phyloP scores from a whole-genome alignment of 192 early-diverging fungal species.

The Pilaira anomala region DNA sequence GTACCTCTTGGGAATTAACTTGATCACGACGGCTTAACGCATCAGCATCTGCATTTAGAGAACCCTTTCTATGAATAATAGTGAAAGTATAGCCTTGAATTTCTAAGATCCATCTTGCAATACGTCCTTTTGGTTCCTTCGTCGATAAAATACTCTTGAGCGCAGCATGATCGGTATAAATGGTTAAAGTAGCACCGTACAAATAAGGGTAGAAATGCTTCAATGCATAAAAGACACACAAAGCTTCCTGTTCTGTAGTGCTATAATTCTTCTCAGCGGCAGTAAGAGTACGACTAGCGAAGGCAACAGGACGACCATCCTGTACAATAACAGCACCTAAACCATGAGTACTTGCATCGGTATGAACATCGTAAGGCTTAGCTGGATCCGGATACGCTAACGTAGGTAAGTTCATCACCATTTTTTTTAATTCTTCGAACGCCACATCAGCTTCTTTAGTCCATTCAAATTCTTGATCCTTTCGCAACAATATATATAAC shows the following conservation, averaged over 20 bases:
- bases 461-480: background rate
- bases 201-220: background rate
- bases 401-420: background rate
- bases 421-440: background rate
- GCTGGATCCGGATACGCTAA: background rate
- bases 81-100: conserved; percentile 2
- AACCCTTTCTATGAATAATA: background rate
- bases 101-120: background rate
- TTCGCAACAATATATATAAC: background rate
- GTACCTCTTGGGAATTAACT: background rate
- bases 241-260: background rate
- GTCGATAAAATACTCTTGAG: background rate
- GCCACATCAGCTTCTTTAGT: background rate
- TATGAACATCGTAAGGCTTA: background rate
- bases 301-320: background rate
- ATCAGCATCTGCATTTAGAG: background rate
- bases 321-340: background rate
- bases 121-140: background rate
- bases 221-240: background rate
- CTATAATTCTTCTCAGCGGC: background rate
- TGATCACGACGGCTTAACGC: background rate
- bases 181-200: background rate
- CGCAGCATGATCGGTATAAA: background rate
- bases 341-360: background rate
- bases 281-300: conserved; percentile 3